Conservation (phyloP, 495 filamentous ascomycete genomes). For the Podospora pseudoanserina region DNA sequence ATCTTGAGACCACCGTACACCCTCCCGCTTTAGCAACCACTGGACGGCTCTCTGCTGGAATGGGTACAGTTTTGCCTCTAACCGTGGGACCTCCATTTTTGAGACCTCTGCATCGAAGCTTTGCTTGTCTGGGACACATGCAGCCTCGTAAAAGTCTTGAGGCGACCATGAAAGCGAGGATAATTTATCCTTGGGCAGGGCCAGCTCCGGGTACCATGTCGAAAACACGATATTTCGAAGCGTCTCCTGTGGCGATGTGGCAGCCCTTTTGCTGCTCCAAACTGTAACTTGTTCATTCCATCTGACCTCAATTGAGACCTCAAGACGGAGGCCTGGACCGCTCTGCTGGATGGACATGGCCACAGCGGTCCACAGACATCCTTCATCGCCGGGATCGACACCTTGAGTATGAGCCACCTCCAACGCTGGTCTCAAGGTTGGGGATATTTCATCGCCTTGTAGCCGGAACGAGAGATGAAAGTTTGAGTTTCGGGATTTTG, state of each 20-base stretch:
- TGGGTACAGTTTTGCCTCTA: slow-evolving; percentile 39
- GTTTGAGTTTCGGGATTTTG: background rate
- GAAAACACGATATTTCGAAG: slow-evolving; percentile 24
- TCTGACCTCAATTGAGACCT: slow-evolving; percentile 19
- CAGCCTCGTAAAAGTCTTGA: slow-evolving; percentile 45
- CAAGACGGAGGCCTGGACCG: slow-evolving; percentile 16
- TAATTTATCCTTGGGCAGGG: background rate
- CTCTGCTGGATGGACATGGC: slow-evolving; percentile 19
- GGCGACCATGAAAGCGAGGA: slow-evolving; percentile 28
- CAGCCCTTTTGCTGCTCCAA: slow-evolving; percentile 16
- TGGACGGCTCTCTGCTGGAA: slow-evolving; percentile 45
- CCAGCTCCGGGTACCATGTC: slow-evolving; percentile 28
- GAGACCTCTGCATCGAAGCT: slow-evolving; percentile 19
- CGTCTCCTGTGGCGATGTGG: slow-evolving; percentile 15
- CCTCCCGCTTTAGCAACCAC: slow-evolving; percentile 46
- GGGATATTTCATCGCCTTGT: slow-evolving; percentile 8
- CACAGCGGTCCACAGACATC: slow-evolving; percentile 26
- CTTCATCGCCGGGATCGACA: slow-evolving; percentile 16
- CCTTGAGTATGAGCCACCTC: slow-evolving; percentile 13
- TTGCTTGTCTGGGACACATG: slow-evolving; percentile 35
- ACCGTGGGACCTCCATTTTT: slow-evolving; percentile 25
- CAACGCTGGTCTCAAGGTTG: slow-evolving; percentile 8
- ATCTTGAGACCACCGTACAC: slow-evolving; percentile 32
- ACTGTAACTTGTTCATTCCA: slow-evolving; percentile 27
- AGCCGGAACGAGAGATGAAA: slow-evolving; percentile 15